These are phyloP conservation scores for Arctium minus DNA, from an alignment of 129 eudicot genomes.

Conservation along the genomic window DNA sequence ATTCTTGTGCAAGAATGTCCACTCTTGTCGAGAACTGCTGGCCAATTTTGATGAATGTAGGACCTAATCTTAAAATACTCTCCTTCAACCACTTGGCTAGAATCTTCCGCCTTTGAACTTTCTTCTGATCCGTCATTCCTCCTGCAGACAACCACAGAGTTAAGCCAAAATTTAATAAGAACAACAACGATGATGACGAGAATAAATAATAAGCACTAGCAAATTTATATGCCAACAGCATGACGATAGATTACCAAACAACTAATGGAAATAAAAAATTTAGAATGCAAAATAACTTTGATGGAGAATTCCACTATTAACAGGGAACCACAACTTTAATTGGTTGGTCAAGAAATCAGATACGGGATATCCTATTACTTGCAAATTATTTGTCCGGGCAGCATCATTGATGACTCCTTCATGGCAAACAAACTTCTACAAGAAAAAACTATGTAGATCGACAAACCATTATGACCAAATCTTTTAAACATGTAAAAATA, in stretches of 20 bases:
- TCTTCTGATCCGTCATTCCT: conserved; percentile 92
- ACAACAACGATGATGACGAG: neutral
- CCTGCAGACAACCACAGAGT: conserved; percentile 47
- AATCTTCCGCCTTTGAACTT: conserved; percentile 56
- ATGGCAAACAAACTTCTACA: neutral
- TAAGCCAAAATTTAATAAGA: conserved; percentile 12
- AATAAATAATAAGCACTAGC: neutral
- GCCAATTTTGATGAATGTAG: conserved; percentile 94
- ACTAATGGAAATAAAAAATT: neutral
- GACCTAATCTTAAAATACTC: conserved; percentile 86
- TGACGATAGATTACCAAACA: neutral
- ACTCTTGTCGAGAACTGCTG: conserved; percentile 99
- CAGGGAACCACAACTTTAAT: neutral
- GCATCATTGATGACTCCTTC: neutral
- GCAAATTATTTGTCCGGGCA: neutral
- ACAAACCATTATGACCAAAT: neutral
- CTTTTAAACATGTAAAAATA: neutral
- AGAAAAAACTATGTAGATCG: too few species aligned
- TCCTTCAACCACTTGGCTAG: conserved; percentile 99
- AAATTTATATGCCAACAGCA: conserved; percentile 3
- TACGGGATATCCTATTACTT: neutral
- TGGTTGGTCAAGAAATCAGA: neutral
- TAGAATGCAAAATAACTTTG: neutral
- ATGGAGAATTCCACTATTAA: neutral
- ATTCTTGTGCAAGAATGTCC: conserved; percentile 99